Evolutionary conservation across 1,139 yeast genomes (phyloP), one percentile per base, ranked within the genome.

Genomic region (Petasospora rhodanensis): DNA sequence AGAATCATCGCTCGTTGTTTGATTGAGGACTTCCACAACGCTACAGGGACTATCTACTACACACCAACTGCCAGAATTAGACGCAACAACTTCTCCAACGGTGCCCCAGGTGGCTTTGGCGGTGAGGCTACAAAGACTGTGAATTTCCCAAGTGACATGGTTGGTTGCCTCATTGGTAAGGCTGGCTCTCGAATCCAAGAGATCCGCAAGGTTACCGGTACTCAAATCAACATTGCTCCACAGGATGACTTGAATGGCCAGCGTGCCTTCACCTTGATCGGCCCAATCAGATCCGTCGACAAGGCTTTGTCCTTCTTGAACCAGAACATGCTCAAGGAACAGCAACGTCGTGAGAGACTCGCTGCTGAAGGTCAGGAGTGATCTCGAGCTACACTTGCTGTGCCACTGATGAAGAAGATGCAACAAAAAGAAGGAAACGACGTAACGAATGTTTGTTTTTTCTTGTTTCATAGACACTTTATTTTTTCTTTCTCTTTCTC

Each of bases 141-240:
- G 22, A 62, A 73, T 14, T 81, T 86, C 55, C 86, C 95, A 24
- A 79, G 83, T 47, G 87, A 79, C 40, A 79, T 80, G 65, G 95
- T 87, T 32, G 96, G 96, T 29, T 93, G 95, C 32, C 69, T 87
- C 38, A 85, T 87, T 52, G 96, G 96, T 46, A 81, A 81, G 51
- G 79, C 80, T 46, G 96, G 96, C 28, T 66, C 84, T 28, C 73
- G 94, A 61, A 85, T 87, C 49, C 93, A 84, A 56, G 95, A 89
- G 37, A 83, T 87, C 35, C 73, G 96, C 48, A 76, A 82, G 50
- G 73, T 72, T 27, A 76, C 89, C 37, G 91, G 91, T 24, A 91
- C 95, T 19, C 73, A 77, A 33, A 86, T 87, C 54, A 77, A 80
- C 9, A 85, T 87, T 44, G 81, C 86, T 31, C 77, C 80, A 45